Evolutionary conservation across 2,329 filamentous ascomycete genomes (phyloP), one percentile per base, ranked within the genome.

Genomic region (Beauveria scarabaeidicola): DNA sequence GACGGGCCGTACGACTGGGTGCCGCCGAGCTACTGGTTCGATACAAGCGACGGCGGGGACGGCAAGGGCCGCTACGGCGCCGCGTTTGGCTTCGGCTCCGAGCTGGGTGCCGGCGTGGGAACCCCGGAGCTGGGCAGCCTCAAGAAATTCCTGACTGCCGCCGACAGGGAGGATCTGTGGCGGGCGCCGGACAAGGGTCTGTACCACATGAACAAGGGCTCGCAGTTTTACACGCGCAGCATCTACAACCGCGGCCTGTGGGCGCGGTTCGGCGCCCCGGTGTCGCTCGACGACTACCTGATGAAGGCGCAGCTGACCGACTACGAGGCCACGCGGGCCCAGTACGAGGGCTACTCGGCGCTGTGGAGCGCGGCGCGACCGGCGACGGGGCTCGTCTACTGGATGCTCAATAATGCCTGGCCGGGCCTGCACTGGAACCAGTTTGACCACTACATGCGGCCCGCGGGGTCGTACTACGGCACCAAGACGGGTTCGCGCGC

Each of bases 331-430:
- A 85, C 81, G 1, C 74, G 83, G 2, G 74, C 82, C 0, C 73
- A 86, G 63, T 84, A 82, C 59, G 84, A 87, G 66, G 82, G 72
- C 0, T 86, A 79, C 65, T 73, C 77, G 0, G 72, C 78, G 2
- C 72, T 75, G 0, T 84, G 82, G 77, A 80, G 67, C 61, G 74
- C 73, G 1, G 67, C 71, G 1, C 79, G 79, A 3, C 80, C 82
- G 0, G 82, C 83, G 0, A 86, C 83, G 0, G 84, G 84, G 0
- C 52, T 82, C 52, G 79, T 87, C 17, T 87, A 87, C 71, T 87
- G 84, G 84, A 87, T 87, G 84, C 68, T 87, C 57, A 86, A 85
- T 63, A 79, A 79, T 50, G 84, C 84, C 0, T 87, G 84, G 83
- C 84, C 85, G 0, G 81, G 77, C 58, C 70, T 87, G 29, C 84